Base-by-base conservation (phyloP, 2,329 filamentous ascomycete species). In the Chalaropsis ovoidea region DNA sequence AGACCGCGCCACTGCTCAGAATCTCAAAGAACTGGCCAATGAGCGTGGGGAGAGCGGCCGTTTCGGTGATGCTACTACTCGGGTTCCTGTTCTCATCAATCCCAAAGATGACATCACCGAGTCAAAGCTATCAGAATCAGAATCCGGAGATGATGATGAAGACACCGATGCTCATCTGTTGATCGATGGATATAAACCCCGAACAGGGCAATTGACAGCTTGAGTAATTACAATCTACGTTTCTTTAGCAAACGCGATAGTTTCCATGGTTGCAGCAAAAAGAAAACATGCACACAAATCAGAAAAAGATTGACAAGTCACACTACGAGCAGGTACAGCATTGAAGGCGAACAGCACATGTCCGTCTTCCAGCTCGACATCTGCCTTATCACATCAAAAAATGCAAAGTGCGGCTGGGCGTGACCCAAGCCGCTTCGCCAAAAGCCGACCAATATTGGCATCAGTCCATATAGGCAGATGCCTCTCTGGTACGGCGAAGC, bases 11-110 rank as follows among this genome's bases (percentile, higher is more conserved):
- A 72, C 73, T 15, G 74, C 74, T 1, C 71, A 75, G 64, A 75
- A 79, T 62, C 74, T 74, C 1, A 74, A 74, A 27, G 74, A 78
- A 2, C 73, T 85, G 11, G 81, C 81, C 0, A 69, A 81, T 6
- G 82, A 85, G 70, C 77, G 82, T 67, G 76, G 76, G 7, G 72
- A 76, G 45, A 70, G 71, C 52, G 66, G 66, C 8, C 63, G 66
- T 24, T 67, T 60, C 15, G 66, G 66, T 17, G 63, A 63, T 63
- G 66, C 47, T 7, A 67, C 66, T n/a, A 65, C 66, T 41, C 56
- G 66, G 45, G 66, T 67, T 39, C 67, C 52, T 24, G 67, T 68
- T 43, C 63, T 35, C 10, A 66, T 78, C 72, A 58, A 72, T 22
- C 47, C 64, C 35, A 68, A 68, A 41, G 60, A 47, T 27, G 39